phyloP scores from a whole-genome alignment of 2,329 filamentous ascomycete genomes.

The Rugonectria rugulosa region DNA sequence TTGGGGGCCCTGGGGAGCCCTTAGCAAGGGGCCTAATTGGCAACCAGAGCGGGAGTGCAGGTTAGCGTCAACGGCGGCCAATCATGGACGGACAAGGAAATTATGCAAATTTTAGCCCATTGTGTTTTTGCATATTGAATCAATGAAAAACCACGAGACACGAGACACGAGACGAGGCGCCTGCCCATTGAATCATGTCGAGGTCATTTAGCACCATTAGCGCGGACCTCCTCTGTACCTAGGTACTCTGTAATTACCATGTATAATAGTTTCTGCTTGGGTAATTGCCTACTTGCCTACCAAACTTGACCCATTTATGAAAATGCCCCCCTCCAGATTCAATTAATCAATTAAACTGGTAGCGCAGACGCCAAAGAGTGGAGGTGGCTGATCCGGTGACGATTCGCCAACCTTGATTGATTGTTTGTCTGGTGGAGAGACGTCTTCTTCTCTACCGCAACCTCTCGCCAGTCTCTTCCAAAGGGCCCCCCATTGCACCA shows the following conservation, averaged over 20 bases:
- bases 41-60: constrained; percentile 26
- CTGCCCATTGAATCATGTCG: not conserved
- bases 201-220: constrained; percentile 7
- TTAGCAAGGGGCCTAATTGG: not conserved
- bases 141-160: constrained; percentile 5
- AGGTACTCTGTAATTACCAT: constrained; percentile 7
- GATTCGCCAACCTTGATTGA: not conserved
- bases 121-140: constrained; percentile 19
- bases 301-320: not conserved
- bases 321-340: too few relatives aligned
- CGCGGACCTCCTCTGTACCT: constrained; percentile 1
- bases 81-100: constrained; percentile 30
- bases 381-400: not conserved
- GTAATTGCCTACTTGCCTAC: too few relatives aligned
- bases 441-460: too few relatives aligned
- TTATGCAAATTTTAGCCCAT: constrained; percentile 42
- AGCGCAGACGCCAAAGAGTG: not conserved
- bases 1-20: too few relatives aligned
- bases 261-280: too few relatives aligned
- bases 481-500: not conserved
- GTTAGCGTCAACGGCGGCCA: constrained; percentile 22
- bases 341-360: not conserved
- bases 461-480: not conserved
- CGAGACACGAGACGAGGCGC: not conserved
- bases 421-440: constrained; percentile 9